Conservation (phyloP, 2,329 filamentous ascomycete species). For the Pestalotiopsis fici region DNA sequence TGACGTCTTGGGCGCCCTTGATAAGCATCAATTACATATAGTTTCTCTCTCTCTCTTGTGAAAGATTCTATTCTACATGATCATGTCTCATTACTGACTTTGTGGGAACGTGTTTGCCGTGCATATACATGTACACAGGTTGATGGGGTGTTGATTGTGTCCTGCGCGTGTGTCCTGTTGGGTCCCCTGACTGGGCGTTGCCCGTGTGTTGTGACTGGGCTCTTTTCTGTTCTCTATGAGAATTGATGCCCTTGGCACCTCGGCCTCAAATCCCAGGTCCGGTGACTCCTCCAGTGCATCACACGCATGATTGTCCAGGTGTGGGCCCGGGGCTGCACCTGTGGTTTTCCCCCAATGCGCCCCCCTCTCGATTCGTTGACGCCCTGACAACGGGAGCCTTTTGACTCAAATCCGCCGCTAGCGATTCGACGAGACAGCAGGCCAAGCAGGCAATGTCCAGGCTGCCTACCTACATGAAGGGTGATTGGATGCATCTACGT, state of each 20-base stretch:
- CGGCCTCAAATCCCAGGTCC: not conserved
- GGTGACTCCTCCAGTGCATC: not conserved
- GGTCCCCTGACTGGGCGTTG: not conserved
- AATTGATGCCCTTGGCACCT: not conserved
- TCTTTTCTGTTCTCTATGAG: not conserved
- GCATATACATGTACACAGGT: not conserved
- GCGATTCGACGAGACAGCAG: not conserved
- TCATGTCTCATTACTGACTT: not conserved
- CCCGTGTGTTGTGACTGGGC: not conserved
- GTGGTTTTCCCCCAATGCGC: not conserved
- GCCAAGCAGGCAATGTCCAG: not conserved
- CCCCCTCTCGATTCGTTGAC: not conserved
- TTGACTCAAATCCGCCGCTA: slow-evolving; percentile 4
- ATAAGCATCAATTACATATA: not conserved
- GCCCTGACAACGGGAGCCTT: not conserved
- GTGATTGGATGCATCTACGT: not conserved
- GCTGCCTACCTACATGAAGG: not conserved
- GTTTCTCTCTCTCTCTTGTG: not conserved
- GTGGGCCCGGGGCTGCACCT: not conserved
- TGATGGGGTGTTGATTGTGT: not conserved
- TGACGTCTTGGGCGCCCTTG: not conserved
- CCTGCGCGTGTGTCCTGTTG: not conserved
- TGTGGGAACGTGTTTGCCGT: not conserved
- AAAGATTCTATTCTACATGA: no score
- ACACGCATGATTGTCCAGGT: not conserved